These are phyloP conservation scores for Xylariomycetidae sp. DNA, from an alignment of 2,329 filamentous ascomycete genomes.

Conservation along the genomic window DNA sequence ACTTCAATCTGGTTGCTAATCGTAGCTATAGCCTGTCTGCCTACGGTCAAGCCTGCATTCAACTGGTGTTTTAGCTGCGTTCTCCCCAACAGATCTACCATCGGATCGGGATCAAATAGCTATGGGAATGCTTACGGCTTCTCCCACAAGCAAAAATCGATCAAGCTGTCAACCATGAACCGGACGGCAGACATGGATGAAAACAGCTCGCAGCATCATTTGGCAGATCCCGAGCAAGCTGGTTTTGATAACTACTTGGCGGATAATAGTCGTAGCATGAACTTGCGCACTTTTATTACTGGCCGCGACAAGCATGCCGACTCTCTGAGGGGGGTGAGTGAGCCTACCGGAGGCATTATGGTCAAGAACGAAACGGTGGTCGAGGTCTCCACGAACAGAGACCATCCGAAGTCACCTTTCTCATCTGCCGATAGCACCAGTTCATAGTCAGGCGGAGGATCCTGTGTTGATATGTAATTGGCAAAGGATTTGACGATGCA, in stretches of 20 bases:
- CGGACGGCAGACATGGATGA: background rate
- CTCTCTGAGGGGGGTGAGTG: too few relatives aligned
- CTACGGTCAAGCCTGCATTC: conserved; percentile 1
- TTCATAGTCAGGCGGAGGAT: too few relatives aligned
- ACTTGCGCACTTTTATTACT: background rate
- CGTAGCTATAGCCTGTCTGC: conserved; percentile 1
- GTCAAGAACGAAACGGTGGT: conserved; percentile 4
- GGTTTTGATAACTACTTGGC: background rate
- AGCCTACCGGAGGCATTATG: too few relatives aligned
- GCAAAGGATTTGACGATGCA: too few relatives aligned
- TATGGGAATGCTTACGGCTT: too few relatives aligned
- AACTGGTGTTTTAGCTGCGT: background rate
- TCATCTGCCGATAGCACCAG: too few relatives aligned
- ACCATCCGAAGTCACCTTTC: too few relatives aligned
- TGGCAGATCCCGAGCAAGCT: background rate
- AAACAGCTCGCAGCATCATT: background rate
- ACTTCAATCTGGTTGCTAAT: background rate
- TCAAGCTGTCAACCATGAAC: background rate
- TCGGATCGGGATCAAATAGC: background rate
- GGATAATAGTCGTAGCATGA: background rate
- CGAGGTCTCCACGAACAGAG: too few relatives aligned
- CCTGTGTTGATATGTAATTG: too few relatives aligned
- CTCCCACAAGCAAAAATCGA: background rate
- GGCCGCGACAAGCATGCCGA: too few relatives aligned
- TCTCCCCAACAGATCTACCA: background rate